Conservation (phyloP, 2,329 filamentous ascomycete genomes). For the Tricladium varicosporioides region DNA sequence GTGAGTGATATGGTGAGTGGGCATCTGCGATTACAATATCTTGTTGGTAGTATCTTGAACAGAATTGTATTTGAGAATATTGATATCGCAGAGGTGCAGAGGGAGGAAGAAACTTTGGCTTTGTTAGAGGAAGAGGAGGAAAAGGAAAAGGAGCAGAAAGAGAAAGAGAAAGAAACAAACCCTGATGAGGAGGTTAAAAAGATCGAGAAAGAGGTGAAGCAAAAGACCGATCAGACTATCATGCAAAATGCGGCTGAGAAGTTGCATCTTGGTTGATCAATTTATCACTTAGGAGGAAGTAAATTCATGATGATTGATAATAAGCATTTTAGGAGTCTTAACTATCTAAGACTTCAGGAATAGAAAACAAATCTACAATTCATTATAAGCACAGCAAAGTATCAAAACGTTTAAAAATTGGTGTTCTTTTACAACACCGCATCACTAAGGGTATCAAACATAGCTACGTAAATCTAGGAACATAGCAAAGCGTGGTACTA, state of each 20-base stretch:
- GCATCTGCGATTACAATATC: conserved; percentile 68
- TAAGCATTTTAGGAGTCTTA: too few species aligned
- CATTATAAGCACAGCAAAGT: too few species aligned
- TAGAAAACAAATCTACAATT: too few species aligned
- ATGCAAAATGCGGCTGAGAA: conserved; percentile 27
- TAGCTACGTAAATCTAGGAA: too few species aligned
- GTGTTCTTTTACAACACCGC: too few species aligned
- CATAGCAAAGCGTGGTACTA: too few species aligned
- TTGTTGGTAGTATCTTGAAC: conserved; percentile 64
- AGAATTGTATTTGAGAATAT: conserved; percentile 63
- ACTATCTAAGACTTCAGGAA: too few species aligned
- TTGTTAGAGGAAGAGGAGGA: conserved; percentile 42
- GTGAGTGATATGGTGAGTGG: conserved; percentile 63
- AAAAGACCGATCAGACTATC: conserved; percentile 25
- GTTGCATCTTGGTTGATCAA: conserved; percentile 19
- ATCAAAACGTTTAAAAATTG: too few species aligned
- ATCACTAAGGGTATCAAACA: too few species aligned
- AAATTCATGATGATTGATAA: neutral
- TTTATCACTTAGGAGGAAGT: neutral
- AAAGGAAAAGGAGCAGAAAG: conserved; percentile 35
- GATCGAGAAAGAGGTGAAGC: conserved; percentile 30
- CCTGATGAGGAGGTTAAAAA: conserved; percentile 34
- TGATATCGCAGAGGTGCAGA: conserved; percentile 43
- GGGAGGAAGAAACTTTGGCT: conserved; percentile 43
- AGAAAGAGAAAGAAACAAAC: conserved; percentile 25